A percentile compares a stretch with the other conserved stretches of the same genome.
phyloP scores from a whole-genome alignment of 345 rosid species.

The Eucalyptus pumila region DNA sequence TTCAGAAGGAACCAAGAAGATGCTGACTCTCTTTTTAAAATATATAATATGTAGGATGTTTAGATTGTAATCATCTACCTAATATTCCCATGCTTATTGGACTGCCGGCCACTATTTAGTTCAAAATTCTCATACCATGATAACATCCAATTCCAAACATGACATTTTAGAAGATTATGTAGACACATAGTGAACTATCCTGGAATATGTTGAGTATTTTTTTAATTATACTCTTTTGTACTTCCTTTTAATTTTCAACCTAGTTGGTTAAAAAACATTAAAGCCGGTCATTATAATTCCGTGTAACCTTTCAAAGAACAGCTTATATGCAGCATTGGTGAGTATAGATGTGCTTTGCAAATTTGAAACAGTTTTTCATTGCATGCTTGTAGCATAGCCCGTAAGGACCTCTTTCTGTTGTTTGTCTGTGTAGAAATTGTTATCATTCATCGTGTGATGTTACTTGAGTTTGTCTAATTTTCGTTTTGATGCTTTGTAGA shows the following conservation, averaged over 20 bases:
- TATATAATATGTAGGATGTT: background rate
- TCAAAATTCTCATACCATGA: background rate
- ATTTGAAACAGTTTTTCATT: background rate
- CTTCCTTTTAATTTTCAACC: background rate
- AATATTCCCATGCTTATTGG: background rate
- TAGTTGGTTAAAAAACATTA: background rate
- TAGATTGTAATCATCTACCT: background rate
- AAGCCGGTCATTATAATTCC: background rate
- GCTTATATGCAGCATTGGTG: background rate
- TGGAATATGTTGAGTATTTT: background rate
- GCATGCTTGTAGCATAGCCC: background rate
- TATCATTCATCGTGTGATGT: background rate
- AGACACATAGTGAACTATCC: background rate
- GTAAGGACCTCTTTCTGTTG: background rate
- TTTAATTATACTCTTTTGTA: background rate
- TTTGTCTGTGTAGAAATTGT: background rate
- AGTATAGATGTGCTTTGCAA: background rate
- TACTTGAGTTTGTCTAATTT: background rate
- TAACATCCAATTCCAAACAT: background rate
- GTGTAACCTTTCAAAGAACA: background rate
- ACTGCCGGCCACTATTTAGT: background rate
- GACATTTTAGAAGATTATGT: background rate
- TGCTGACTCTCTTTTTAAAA: background rate
- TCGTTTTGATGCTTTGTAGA: constrained; percentile 6
- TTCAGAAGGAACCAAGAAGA: background rate